A percentile compares a stretch with the other conserved stretches of the same genome.
These are phyloP conservation scores for Tetratostichococcus sp. DNA, from an alignment of 139 green algal species.

Conservation along the genomic window DNA sequence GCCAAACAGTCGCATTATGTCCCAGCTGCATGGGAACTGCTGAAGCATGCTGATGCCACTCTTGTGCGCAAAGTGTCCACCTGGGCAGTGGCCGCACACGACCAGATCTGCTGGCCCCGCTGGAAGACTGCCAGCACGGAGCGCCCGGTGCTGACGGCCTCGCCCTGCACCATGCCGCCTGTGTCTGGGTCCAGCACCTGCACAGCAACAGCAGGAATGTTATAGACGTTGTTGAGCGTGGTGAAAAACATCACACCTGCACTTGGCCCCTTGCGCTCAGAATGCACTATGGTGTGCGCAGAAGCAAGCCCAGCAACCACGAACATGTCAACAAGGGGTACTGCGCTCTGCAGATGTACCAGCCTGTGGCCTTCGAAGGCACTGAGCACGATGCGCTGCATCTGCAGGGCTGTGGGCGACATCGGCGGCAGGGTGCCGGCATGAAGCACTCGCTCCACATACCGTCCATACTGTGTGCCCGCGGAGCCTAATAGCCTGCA, in stretches of 20 bases:
- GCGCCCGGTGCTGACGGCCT: neutral
- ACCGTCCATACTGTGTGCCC: conserved; percentile 24
- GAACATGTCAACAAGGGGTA: too few species aligned
- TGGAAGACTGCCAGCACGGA: conserved; percentile 28
- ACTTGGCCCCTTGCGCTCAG: too few species aligned
- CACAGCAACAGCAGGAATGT: neutral
- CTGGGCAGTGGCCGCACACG: conserved; percentile 7
- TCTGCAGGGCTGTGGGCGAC: conserved; percentile 7
- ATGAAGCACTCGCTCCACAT: conserved; percentile 25
- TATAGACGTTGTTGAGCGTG: too few species aligned
- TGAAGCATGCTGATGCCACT: too few species aligned
- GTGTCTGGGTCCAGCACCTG: neutral
- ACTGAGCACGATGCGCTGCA: conserved; percentile 15
- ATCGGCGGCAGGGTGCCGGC: conserved; percentile 14
- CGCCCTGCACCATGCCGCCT: neutral
- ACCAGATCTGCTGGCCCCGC: conserved; percentile 23
- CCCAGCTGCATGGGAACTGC: too few species aligned
- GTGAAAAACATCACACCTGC: too few species aligned
- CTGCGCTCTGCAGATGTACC: too few species aligned
- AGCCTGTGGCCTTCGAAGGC: neutral
- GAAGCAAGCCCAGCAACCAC: too few species aligned
- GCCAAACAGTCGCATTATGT: too few species aligned
- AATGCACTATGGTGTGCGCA: too few species aligned
- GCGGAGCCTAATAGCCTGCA: conserved; percentile 19
- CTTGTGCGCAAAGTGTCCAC: conserved; percentile 5